Percentiles rank a stretch among this genome's conserved stretches.
Conservation (phyloP, 768 basidiomycete genomes). For the Exsudoporus frostii region DNA sequence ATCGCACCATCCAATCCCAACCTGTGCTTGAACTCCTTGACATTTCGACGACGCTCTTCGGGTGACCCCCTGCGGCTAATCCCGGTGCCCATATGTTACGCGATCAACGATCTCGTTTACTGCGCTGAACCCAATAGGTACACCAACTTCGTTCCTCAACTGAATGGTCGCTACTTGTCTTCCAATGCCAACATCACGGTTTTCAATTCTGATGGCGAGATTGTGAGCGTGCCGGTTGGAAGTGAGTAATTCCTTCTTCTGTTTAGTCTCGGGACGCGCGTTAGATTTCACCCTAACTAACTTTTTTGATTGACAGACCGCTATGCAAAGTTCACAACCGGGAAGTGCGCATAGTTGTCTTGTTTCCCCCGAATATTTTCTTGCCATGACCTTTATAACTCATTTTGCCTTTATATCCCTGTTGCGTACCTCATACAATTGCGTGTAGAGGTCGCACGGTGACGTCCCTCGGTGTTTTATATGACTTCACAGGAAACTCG, state of each 20-base stretch:
- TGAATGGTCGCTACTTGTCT: slow-evolving; percentile 73
- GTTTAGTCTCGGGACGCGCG: too few relatives aligned
- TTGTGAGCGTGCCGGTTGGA: slow-evolving; percentile 43
- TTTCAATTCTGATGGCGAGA: slow-evolving; percentile 36
- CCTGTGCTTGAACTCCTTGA: neutral
- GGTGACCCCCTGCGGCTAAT: neutral
- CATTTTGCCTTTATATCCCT: neutral
- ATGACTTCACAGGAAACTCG: slow-evolving; percentile 70
- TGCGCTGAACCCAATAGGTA: slow-evolving; percentile 44
- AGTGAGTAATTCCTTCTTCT: slow-evolving; percentile 29
- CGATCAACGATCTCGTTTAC: neutral
- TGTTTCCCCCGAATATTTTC: neutral
- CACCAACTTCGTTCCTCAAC: slow-evolving; percentile 61
- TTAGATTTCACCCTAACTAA: too few relatives aligned
- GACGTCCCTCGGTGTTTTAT: slow-evolving; percentile 79
- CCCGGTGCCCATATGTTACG: neutral
- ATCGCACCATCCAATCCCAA: neutral
- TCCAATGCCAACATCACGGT: slow-evolving; percentile 87
- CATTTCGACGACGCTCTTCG: neutral
- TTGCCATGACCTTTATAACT: too few relatives aligned
- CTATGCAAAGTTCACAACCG: slow-evolving; percentile 70
- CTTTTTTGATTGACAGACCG: slow-evolving; percentile 42
- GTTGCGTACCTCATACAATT: neutral
- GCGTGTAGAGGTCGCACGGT: slow-evolving; percentile 54
- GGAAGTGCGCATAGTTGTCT: slow-evolving; percentile 46